phyloP scores from a whole-genome alignment of 345 rosid genomes.

The Corchorus olitorius region DNA sequence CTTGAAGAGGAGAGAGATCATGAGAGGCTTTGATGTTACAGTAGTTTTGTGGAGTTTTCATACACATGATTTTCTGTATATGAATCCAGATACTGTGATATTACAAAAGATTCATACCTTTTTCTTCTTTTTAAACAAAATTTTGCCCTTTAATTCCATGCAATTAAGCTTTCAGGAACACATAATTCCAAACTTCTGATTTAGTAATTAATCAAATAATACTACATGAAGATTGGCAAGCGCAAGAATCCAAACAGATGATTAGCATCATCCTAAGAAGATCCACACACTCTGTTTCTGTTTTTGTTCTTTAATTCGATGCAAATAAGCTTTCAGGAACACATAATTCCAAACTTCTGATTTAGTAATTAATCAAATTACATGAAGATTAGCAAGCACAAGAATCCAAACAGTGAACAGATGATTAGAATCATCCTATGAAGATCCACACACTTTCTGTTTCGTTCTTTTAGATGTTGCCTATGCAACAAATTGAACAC shows the following conservation, averaged over 20 bases:
- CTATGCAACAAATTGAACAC: not conserved
- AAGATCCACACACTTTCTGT: not conserved
- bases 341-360: not conserved
- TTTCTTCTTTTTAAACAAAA: not conserved
- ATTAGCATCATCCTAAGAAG: conserved; percentile 7
- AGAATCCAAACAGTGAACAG: not conserved
- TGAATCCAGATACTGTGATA: not conserved
- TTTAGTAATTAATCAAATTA: not conserved
- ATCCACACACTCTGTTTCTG: not conserved
- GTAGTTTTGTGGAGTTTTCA: not conserved
- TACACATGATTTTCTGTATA: conserved; percentile 15
- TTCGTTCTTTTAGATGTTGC: not conserved
- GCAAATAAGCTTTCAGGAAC: not conserved
- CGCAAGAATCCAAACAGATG: not conserved
- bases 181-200: not conserved
- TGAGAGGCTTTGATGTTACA: not conserved
- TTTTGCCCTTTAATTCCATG: not conserved
- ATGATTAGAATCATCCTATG: conserved; percentile 11
- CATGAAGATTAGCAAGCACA: not conserved
- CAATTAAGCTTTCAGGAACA: not conserved
- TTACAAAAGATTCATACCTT: not conserved
- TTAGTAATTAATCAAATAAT: not conserved
- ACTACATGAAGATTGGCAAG: no score
- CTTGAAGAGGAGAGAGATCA: not conserved
- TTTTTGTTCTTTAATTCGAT: not conserved